Base-by-base conservation (phyloP, 2,329 filamentous ascomycete species). In the Fusarium sp. region DNA sequence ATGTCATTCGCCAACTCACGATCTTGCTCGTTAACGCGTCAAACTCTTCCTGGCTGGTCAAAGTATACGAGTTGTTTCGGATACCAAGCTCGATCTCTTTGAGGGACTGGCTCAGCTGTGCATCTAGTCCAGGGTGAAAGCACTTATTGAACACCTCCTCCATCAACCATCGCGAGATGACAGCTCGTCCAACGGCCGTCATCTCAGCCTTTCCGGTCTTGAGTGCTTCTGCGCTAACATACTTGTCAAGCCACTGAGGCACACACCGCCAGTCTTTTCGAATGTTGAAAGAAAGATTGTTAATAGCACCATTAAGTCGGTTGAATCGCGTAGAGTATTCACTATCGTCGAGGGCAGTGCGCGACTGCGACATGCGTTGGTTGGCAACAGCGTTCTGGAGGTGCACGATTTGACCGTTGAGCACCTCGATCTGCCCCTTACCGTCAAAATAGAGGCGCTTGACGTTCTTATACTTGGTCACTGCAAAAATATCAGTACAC, bases 401-500 rank as follows among this genome's bases (percentile, higher is more conserved):
- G 73, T 96, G 92, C 78, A 97, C 95, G 23, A 98, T 92, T 79
- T 97, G 94, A 19, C 89, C 86, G 70, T 90, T 92, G 73, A 97
- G 91, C 73, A 92, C 88, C 75, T 97, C 94, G 54, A 98, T 95
- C 80, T 97, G 94, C 17, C 90, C 86, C 76, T 97, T 96, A 75
- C 95, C 94, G 68, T 98, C 96, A 78, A 98, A 98, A 78, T 97
- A 99, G 73, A 97, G 92, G 56, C 94, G 90, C 83, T 99, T 99
- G 59, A 99, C 95, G 77, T 97, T 97, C 78, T 96, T 96, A 78
- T 99, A 99, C 82, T 99, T 99, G 71, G 88, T 89, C 75, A 96
- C 94, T 97, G 68, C 52, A 75, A 22, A 80, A 44, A 44, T 6
- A 65, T 70, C 27, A 67, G 57, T 48, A 53, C 47, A 43, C 41